Percentiles rank a stretch among this genome's conserved stretches.
These are phyloP conservation scores for Phytophthora sp. DNA, from an alignment of 352 stramenopile genomes.

Conservation along the genomic window DNA sequence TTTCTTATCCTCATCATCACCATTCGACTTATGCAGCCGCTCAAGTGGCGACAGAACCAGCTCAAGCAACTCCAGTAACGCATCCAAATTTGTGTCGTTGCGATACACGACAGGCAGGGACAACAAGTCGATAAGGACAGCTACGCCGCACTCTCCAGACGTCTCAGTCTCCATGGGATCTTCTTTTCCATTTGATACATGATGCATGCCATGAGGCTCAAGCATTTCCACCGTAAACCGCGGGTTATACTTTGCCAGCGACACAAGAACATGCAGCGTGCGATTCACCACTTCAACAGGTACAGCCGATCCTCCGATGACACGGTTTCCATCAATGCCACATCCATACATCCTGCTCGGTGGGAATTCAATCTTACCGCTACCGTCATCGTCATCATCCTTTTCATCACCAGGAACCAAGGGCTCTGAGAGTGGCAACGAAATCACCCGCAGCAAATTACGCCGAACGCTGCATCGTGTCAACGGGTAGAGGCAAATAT, in stretches of 20 bases:
- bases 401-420: slow-evolving; percentile 43
- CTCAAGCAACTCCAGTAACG: slow-evolving; percentile 93
- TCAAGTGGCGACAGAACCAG: slow-evolving; percentile 88
- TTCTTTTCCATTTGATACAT: slow-evolving; percentile 19
- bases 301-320: slow-evolving; percentile 35
- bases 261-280: slow-evolving; percentile 87
- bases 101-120: slow-evolving; percentile 80
- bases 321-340: slow-evolving; percentile 38
- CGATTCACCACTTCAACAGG: slow-evolving; percentile 90
- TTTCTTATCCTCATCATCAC: slow-evolving; percentile 57
- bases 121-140: slow-evolving; percentile 91
- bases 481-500: slow-evolving; percentile 82
- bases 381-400: slow-evolving; percentile 50
- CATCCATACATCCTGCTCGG: slow-evolving; percentile 64
- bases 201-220: slow-evolving; percentile 61
- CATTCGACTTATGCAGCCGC: slow-evolving; percentile 61
- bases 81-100: slow-evolving; percentile 93
- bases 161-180: slow-evolving; percentile 24
- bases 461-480: slow-evolving; percentile 65
- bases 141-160: slow-evolving; percentile 50
- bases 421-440: slow-evolving; percentile 50
- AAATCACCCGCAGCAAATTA: slow-evolving; percentile 72
- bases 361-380: slow-evolving; percentile 54
- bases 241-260: slow-evolving; percentile 92
- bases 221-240: slow-evolving; percentile 92